These are phyloP conservation scores for Solanum hybrid DNA, from an alignment of 305 asterid genomes.

Conservation along the genomic window DNA sequence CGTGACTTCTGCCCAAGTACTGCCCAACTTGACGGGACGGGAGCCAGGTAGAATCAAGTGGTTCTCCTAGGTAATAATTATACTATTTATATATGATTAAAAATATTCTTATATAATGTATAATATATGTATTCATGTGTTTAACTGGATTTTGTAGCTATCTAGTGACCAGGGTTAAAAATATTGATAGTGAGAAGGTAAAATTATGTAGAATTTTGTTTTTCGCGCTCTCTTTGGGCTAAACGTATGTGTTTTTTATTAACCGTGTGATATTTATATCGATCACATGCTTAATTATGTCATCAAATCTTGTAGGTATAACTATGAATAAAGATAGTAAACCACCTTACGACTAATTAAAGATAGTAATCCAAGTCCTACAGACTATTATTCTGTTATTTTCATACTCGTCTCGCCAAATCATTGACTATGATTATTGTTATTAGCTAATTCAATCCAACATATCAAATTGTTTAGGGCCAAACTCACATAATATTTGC, in stretches of 20 bases:
- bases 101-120: neutral
- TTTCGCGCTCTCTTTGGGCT: neutral
- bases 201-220: neutral
- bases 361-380: neutral
- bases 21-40: neutral
- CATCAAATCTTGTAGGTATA: neutral
- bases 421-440: neutral
- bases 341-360: neutral
- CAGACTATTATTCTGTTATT: neutral
- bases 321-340: neutral
- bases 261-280: neutral
- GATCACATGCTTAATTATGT: neutral
- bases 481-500: neutral
- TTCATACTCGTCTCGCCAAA: neutral
- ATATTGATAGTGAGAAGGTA: neutral
- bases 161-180: neutral
- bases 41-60: neutral
- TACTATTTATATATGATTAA: neutral
- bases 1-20: conserved; percentile 9
- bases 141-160: neutral
- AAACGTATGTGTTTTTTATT: neutral
- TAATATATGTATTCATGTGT: neutral
- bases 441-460: neutral
- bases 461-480: neutral
- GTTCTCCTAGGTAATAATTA: rapidly evolving